These are phyloP conservation scores for Colletotrichum coccodes DNA, from an alignment of 2,329 filamentous ascomycete species.

Conservation along the genomic window DNA sequence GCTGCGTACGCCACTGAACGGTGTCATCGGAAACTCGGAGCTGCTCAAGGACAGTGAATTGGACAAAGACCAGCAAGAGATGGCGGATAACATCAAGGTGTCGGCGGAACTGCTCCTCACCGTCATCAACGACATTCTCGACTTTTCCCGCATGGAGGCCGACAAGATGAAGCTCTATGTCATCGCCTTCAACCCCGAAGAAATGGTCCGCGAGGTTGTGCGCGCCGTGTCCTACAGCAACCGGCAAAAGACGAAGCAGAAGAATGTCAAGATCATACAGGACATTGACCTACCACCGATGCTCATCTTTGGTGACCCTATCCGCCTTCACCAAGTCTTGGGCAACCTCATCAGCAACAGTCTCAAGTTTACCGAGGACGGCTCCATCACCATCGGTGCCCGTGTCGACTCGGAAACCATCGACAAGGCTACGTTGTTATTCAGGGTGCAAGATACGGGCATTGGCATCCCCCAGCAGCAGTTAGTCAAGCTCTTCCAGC, in stretches of 20 bases:
- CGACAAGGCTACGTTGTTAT: constrained; percentile 79
- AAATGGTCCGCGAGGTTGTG: constrained; percentile 75
- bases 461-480: constrained; percentile 90
- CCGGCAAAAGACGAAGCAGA: constrained; percentile 69
- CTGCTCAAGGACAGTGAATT: constrained; percentile 81
- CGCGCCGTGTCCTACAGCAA: constrained; percentile 75
- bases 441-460: constrained; percentile 89
- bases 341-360: constrained; percentile 93
- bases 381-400: constrained; percentile 85
- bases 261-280: constrained; percentile 71
- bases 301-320: constrained; percentile 73
- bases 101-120: constrained; percentile 89
- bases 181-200: constrained; percentile 73
- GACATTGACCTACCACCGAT: constrained; percentile 82
- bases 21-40: constrained; percentile 90
- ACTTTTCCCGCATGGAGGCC: constrained; percentile 94
- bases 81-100: constrained; percentile 86
- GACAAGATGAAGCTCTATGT: constrained; percentile 86
- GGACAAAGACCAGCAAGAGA: constrained; percentile 82
- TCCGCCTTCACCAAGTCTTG: constrained; percentile 73
- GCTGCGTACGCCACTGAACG: constrained; percentile 83
- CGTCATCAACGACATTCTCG: constrained; percentile 95
- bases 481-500: constrained; percentile 86
- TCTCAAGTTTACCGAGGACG: constrained; percentile 91
- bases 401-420: constrained; percentile 76